These are phyloP conservation scores for Polygonum aviculare DNA, from an alignment of 148 eudicot species.

Conservation along the genomic window DNA sequence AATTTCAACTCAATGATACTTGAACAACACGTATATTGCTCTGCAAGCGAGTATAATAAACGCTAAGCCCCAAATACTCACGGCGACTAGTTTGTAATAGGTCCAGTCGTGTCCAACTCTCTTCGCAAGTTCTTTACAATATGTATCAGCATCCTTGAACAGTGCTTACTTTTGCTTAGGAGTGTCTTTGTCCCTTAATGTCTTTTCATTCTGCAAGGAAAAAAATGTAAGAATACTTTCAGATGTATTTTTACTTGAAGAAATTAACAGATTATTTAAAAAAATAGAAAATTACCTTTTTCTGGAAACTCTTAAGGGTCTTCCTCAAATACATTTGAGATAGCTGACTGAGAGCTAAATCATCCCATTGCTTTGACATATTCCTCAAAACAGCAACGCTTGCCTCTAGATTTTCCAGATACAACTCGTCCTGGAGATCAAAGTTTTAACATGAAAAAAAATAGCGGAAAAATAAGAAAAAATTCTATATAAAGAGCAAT, in stretches of 20 bases:
- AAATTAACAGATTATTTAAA: too few species aligned
- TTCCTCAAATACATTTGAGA: constrained; percentile 37
- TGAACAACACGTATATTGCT: too few species aligned
- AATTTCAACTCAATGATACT: too few species aligned
- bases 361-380: constrained; percentile 44
- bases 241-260: too few species aligned
- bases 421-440: constrained; percentile 45
- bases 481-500: too few species aligned
- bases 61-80: too few species aligned
- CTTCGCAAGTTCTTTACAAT: constrained; percentile 47
- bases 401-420: constrained; percentile 42
- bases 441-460: neutral
- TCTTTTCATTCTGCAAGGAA: constrained; percentile 43
- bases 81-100: too few species aligned
- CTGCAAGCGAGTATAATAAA: too few species aligned
- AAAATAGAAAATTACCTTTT: constrained; percentile 31
- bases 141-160: constrained; percentile 55
- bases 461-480: neutral
- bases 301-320: constrained; percentile 53
- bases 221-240: neutral
- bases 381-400: constrained; percentile 26
- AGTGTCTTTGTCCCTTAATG: constrained; percentile 35
- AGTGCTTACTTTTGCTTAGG: constrained; percentile 20
- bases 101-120: constrained; percentile 10
- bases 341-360: constrained; percentile 31